phyloP scores from a whole-genome alignment of 257 asterid genomes.

The Penstemon eatonii region DNA sequence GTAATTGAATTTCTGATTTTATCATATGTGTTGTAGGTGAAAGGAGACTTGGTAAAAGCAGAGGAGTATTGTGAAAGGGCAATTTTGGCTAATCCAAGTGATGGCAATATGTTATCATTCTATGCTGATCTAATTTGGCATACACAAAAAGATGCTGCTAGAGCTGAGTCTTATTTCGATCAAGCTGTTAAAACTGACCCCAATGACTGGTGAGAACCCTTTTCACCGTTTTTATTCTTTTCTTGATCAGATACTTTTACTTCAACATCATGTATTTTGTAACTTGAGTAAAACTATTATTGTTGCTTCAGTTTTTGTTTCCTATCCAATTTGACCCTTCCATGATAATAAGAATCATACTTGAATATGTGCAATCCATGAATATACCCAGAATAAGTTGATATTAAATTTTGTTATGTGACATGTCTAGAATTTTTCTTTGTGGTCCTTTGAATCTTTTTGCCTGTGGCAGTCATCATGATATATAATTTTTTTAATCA shows the following conservation, averaged over 20 bases:
- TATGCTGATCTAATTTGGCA: conserved; percentile 90
- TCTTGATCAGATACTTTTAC: conserved; percentile 18
- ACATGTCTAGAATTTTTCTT: conserved; percentile 18
- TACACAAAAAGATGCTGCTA: conserved; percentile 60
- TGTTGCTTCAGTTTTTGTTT: neutral
- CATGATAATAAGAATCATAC: neutral
- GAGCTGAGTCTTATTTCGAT: conserved; percentile 71
- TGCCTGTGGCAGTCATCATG: neutral
- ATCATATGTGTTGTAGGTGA: conserved; percentile 44
- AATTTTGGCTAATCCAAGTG: conserved; percentile 60
- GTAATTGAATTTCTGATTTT: conserved; percentile 14
- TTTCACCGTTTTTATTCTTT: conserved; percentile 7
- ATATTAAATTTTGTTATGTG: conserved; percentile 7
- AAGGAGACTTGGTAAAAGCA: conserved; percentile 68
- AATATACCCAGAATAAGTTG: neutral
- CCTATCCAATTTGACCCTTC: neutral
- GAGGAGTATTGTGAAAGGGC: conserved; percentile 90
- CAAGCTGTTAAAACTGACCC: conserved; percentile 85
- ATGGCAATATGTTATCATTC: conserved; percentile 71
- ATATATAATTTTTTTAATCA: conserved; percentile 1
- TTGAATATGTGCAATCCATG: neutral
- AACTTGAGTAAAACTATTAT: neutral
- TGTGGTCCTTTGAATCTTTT: conserved; percentile 24
- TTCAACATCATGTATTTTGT: neutral
- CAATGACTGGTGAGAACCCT: conserved; percentile 58